Evolutionary conservation across 1,284 basidiomycete genomes (phyloP).

Genomic region (Apiotrichum akiyoshidainum): DNA sequence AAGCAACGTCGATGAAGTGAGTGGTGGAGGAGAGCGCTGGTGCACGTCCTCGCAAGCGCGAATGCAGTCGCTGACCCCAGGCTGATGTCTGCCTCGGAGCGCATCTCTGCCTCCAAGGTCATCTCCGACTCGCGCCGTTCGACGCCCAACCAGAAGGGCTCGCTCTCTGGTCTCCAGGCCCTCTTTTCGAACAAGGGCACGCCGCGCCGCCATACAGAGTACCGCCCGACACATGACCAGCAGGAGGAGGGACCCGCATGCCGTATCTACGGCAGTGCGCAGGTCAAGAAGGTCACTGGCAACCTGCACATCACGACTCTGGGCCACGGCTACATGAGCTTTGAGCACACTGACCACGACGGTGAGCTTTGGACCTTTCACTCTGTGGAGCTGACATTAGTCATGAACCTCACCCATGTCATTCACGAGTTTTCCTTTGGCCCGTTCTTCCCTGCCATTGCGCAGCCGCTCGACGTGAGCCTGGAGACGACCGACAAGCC

Average conservation of each 20-base stretch:
- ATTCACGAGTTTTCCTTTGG: constrained; percentile 97
- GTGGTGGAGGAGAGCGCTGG: constrained; percentile 22
- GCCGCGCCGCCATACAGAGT: constrained; percentile 58
- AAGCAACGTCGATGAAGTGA: constrained; percentile 70
- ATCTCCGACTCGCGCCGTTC: constrained; percentile 37
- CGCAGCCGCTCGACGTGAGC: constrained; percentile 88
- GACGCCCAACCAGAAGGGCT: constrained; percentile 41
- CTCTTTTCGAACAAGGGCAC: constrained; percentile 58
- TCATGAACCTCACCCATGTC: constrained; percentile 95
- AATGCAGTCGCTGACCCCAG: not conserved
- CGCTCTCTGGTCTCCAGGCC: constrained; percentile 40
- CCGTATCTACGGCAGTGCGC: constrained; percentile 77
- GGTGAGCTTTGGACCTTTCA: constrained; percentile 52
- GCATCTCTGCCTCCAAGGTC: constrained; percentile 40
- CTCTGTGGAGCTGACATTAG: constrained; percentile 54
- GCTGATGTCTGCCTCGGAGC: constrained; percentile 5
- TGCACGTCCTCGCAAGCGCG: too few relatives aligned
- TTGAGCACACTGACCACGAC: constrained; percentile 79
- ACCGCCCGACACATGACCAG: constrained; percentile 69
- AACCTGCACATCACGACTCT: constrained; percentile 87
- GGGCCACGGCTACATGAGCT: constrained; percentile 87
- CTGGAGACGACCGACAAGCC: constrained; percentile 75
- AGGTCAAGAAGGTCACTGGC: constrained; percentile 87
- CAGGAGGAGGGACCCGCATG: constrained; percentile 67
- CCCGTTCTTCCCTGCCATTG: constrained; percentile 90